Conservation (phyloP, 768 basidiomycete species). For the Suillus clintonianus region DNA sequence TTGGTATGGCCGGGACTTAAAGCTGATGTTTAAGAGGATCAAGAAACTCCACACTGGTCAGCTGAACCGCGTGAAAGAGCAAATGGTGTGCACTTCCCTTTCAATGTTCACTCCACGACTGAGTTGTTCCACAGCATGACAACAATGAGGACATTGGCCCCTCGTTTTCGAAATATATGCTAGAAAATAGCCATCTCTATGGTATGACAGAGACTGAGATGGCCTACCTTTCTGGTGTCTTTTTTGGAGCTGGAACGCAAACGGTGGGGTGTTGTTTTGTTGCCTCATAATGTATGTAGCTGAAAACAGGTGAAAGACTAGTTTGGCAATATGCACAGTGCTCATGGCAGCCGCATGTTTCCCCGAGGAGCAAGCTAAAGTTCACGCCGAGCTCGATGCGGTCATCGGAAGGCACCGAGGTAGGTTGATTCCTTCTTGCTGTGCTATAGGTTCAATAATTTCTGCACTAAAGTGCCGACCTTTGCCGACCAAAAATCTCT, state of each 20-base stretch:
- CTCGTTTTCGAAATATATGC: constrained; percentile 54
- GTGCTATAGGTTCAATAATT: no score
- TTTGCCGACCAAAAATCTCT: no score
- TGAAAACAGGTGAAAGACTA: constrained; percentile 15
- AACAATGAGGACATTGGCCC: constrained; percentile 12
- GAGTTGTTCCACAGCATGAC: constrained; percentile 4
- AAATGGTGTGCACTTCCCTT: constrained; percentile 35
- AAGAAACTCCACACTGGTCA: constrained; percentile 51
- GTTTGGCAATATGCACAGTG: constrained; percentile 25
- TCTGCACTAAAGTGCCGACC: no score
- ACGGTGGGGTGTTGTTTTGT: constrained; percentile 33
- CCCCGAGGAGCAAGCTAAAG: constrained; percentile 35
- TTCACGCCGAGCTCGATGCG: no score
- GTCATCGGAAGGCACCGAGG: no score
- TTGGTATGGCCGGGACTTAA: constrained; percentile 59
- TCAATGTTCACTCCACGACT: not conserved
- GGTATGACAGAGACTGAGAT: constrained; percentile 52
- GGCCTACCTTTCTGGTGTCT: constrained; percentile 56
- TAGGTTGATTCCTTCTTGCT: no score
- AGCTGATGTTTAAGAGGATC: constrained; percentile 54
- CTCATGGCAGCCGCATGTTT: constrained; percentile 39
- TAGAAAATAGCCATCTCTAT: constrained; percentile 49
- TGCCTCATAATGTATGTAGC: fast-evolving
- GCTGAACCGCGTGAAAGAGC: constrained; percentile 42
- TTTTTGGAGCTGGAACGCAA: constrained; percentile 62